These are phyloP conservation scores for Graphilbum ipis-grandicollis DNA, from an alignment of 2,329 filamentous ascomycete genomes.

Conservation along the genomic window DNA sequence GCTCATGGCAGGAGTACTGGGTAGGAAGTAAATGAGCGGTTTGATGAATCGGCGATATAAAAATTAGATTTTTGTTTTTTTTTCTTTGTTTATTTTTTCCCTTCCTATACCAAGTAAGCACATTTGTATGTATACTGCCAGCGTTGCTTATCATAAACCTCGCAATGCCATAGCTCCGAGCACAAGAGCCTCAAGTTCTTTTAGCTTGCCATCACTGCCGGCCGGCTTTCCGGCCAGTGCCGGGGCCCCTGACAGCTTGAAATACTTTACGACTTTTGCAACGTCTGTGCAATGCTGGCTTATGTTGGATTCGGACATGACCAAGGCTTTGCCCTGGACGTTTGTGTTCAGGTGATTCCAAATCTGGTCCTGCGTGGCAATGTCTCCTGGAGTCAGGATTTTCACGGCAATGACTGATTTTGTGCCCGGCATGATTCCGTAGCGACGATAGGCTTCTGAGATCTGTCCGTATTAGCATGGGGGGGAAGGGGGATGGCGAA, in stretches of 20 bases:
- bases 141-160: slow-evolving; percentile 35
- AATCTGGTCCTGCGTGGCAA: slow-evolving; percentile 26
- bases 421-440: slow-evolving; percentile 59
- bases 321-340: slow-evolving; percentile 41
- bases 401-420: slow-evolving; percentile 67
- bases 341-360: slow-evolving; percentile 40
- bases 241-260: slow-evolving; percentile 56
- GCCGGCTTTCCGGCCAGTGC: slow-evolving; percentile 18
- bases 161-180: slow-evolving; percentile 65
- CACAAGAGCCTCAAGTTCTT: slow-evolving; percentile 49
- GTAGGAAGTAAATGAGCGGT: no score
- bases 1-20: slow-evolving; percentile 20
- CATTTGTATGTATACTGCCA: no score
- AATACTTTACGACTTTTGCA: slow-evolving; percentile 61
- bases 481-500: not conserved
- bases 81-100: no score
- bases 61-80: no score
- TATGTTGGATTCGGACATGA: slow-evolving; percentile 49
- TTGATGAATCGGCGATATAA: no score
- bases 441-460: slow-evolving; percentile 75
- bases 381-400: slow-evolving; percentile 36
- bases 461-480: slow-evolving; percentile 40
- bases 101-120: no score
- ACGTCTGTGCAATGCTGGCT: slow-evolving; percentile 38
- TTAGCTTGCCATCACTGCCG: slow-evolving; percentile 25